A percentile compares a stretch with the other conserved stretches of the same genome.
These are phyloP conservation scores for Escallonia herrerae DNA, from an alignment of 129 eudicot species.

Conservation along the genomic window DNA sequence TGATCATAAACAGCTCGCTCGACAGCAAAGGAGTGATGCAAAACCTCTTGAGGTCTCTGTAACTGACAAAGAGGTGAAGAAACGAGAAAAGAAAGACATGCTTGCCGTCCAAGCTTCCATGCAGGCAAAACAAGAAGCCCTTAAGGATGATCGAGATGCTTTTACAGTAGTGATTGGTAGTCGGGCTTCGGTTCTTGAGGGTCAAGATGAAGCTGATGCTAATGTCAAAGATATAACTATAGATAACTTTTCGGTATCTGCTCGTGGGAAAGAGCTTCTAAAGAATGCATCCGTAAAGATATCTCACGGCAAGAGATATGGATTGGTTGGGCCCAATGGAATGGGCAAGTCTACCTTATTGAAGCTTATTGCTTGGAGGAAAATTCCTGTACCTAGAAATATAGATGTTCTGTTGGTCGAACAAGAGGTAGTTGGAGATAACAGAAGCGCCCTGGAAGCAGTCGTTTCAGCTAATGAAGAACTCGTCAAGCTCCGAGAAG, in stretches of 20 bases:
- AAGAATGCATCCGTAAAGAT: conserved; percentile 68
- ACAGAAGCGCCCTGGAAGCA: conserved; percentile 67
- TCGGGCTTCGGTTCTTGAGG: conserved; percentile 65
- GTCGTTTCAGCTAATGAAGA: conserved; percentile 82
- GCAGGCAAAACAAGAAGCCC: conserved; percentile 53
- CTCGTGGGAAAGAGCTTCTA: conserved; percentile 70
- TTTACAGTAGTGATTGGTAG: conserved; percentile 77
- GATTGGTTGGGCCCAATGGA: conserved; percentile 85
- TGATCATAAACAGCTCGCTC: conserved; percentile 14
- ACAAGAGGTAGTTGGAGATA: conserved; percentile 83
- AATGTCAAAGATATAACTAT: conserved; percentile 76
- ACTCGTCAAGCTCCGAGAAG: conserved; percentile 49
- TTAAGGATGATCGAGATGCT: conserved; percentile 72
- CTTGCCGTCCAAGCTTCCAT: conserved; percentile 45
- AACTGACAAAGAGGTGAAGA: conserved; percentile 63
- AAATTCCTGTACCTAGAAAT: conserved; percentile 80
- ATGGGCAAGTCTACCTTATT: conserved; percentile 77
- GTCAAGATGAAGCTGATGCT: conserved; percentile 72
- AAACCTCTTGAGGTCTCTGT: conserved; percentile 39
- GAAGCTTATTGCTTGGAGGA: conserved; percentile 88
- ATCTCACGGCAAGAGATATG: conserved; percentile 79
- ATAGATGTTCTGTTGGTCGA: conserved; percentile 79
- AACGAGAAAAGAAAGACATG: conserved; percentile 77
- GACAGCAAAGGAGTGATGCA: conserved; percentile 33
- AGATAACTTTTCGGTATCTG: conserved; percentile 78